A percentile compares a stretch with the other conserved stretches of the same genome.
Conservation (phyloP, 1,284 basidiomycete species). For the Moniliella sp. region DNA sequence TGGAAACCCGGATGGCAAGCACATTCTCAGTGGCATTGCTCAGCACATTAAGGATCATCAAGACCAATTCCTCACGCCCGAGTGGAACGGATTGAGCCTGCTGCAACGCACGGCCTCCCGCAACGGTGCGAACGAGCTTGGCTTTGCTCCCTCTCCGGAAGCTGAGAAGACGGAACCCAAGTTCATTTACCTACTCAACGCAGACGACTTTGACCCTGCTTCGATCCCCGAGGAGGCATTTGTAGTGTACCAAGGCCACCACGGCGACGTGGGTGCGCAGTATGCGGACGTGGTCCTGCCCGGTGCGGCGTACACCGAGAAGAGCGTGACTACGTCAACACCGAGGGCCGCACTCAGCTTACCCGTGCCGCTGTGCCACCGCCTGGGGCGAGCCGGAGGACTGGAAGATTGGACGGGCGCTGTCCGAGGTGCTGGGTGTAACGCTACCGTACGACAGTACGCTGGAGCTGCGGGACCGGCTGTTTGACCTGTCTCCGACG, state of each 20-base stretch:
- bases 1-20: conserved; percentile 65
- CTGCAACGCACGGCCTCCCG: conserved; percentile 76
- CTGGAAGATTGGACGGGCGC: conserved; percentile 90
- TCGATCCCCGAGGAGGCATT: conserved; percentile 84
- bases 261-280: conserved; percentile 87
- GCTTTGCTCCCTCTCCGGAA: conserved; percentile 63
- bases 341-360: conserved; percentile 76
- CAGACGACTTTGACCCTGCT: conserved; percentile 73
- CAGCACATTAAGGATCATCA: conserved; percentile 50
- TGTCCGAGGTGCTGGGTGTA: conserved; percentile 63
- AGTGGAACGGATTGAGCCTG: conserved; percentile 88
- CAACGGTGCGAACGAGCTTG: conserved; percentile 82
- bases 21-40: conserved; percentile 55
- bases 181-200: conserved; percentile 89
- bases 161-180: conserved; percentile 54
- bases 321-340: conserved; percentile 85
- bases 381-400: conserved; percentile 91
- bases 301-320: conserved; percentile 86
- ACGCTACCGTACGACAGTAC: conserved; percentile 79
- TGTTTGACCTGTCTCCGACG: conserved; percentile 89
- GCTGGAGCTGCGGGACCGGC: conserved; percentile 63
- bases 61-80: conserved; percentile 50
- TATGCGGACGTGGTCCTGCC: conserved; percentile 92
- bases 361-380: conserved; percentile 82
- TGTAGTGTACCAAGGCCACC: conserved; percentile 96